Evolutionary conservation across 768 basidiomycete genomes (phyloP), one percentile per base, ranked within the genome.

Genomic region (Rhodocollybia butyracea): DNA sequence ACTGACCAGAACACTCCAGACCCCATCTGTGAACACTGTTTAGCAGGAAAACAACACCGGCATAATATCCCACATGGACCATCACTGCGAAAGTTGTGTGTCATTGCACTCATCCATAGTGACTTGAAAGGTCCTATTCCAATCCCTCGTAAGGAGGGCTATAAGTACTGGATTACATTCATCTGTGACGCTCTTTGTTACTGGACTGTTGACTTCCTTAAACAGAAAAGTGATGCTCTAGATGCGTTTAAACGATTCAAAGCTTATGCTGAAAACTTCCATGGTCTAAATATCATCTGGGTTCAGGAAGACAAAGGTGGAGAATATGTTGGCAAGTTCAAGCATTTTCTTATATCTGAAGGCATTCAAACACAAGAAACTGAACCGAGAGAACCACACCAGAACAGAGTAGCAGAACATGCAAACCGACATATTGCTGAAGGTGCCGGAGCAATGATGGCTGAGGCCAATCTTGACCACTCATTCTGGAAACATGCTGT

Each of bases 391-490:
- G n/a, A n/a, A n/a, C n/a, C n/a, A n/a, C n/a, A n/a, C n/a, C n/a
- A n/a, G n/a, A n/a, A n/a, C n/a, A 11, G 60, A 61, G 36, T 68
- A 1, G 72, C 69, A 0, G 70, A 75, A 31, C 36, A 63, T 1
- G 58, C 60, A 8, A 73, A 73, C 46, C 17, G 55, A 19, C 72
- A 63, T 0, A 29, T 68, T 0, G 21, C 63, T 0, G 60, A 69
- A 31, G 30, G 68, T 2, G 60, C 45, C 0, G 10, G 51, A 0
- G 54, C 65, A 0, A 70, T 74, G 64, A 2, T 71, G 0, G 34
- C 62, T 0, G 60, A 58, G 0, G 19, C 30, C 4, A 34, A 66
- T 8, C 17, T 72, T 0, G 66, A 61, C 19, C 41, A 46, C 3
- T 57, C 26, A 15, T 60, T 63, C 27, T 72, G 70, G 66, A 56